These are phyloP conservation scores for Russula brevipes DNA, from an alignment of 768 basidiomycete species.

Conservation along the genomic window DNA sequence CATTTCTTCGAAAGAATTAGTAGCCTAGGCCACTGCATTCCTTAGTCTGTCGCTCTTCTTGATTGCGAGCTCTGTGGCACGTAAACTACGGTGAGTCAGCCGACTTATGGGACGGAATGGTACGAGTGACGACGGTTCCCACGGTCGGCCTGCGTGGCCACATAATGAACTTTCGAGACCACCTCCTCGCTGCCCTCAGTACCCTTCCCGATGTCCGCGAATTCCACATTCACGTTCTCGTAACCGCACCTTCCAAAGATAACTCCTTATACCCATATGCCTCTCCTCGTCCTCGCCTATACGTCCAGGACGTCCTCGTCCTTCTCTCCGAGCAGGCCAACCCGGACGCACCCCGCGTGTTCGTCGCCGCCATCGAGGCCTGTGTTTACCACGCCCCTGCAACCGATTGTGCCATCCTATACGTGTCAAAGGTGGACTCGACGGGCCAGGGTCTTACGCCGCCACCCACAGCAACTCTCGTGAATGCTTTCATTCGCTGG, in stretches of 20 bases:
- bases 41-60: no score
- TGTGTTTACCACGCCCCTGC: constrained; percentile 12
- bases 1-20: no score
- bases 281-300: constrained; percentile 55
- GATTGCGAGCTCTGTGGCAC: no score
- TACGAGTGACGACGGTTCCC: not conserved
- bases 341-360: constrained; percentile 47
- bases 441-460: constrained; percentile 68
- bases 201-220: constrained; percentile 29
- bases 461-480: constrained; percentile 65
- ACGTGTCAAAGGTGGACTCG: constrained; percentile 92
- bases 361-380: constrained; percentile 71
- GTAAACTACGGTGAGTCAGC: no score
- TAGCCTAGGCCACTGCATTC: no score
- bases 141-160: constrained; percentile 3
- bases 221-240: constrained; percentile 72
- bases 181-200: constrained; percentile 13
- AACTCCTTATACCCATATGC: constrained; percentile 72
- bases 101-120: no score
- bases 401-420: constrained; percentile 32
- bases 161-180: constrained; percentile 16
- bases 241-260: constrained; percentile 62
- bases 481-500: constrained; percentile 53
- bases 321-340: constrained; percentile 61
- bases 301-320: constrained; percentile 71